Evolutionary conservation across 2,329 filamentous ascomycete genomes (phyloP), one percentile per base, ranked within the genome.

Genomic region (Penicillium sp.): DNA sequence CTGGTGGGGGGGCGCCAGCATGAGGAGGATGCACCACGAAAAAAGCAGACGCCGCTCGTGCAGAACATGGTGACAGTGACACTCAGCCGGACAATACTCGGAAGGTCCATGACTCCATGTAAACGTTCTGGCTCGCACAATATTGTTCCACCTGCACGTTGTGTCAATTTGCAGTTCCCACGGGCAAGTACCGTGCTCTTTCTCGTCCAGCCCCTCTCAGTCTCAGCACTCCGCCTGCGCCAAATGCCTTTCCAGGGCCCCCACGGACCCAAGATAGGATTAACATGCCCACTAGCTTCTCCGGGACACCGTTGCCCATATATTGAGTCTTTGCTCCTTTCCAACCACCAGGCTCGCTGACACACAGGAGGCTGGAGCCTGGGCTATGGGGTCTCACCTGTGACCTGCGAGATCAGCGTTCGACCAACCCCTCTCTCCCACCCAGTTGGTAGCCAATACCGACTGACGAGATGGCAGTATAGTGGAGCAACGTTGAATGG

Each of bases 371-470:
- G 27, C 27, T 14, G 27, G 19, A 9, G 46, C 46, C 27, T 16
- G 27, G 13, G 11, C 31, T 22, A 6, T n/a, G 7, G 16, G 33
- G 14, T 13, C 19, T 22, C 27, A 35, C 46, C 50, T 50, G 37
- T 41, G n/a, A 57, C 39, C 50, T 50, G 37, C 47, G 19, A 60
- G 54, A 56, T 62, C 57, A 39, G 43, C 57, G 49, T 53, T 54
- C 19, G 36, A 46, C 41, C 33, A 41, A 56, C 19, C 53, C 53
- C 60, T 47, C 50, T 51, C 31, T 11, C 40, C 58, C 60, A 24
- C 3, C 11, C 27, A 4, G 4, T 46, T 27, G 56, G 58, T 61
- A 58, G 43, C 62, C 55, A 64, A 64, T 64, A n/a, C 39, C 24
- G 22, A 31, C 27, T 14, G 18, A 43, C 13, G 31, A 40, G 14